Base-by-base conservation (phyloP, 2,329 filamentous ascomycete genomes). In the Sclerotinia spermophila region DNA sequence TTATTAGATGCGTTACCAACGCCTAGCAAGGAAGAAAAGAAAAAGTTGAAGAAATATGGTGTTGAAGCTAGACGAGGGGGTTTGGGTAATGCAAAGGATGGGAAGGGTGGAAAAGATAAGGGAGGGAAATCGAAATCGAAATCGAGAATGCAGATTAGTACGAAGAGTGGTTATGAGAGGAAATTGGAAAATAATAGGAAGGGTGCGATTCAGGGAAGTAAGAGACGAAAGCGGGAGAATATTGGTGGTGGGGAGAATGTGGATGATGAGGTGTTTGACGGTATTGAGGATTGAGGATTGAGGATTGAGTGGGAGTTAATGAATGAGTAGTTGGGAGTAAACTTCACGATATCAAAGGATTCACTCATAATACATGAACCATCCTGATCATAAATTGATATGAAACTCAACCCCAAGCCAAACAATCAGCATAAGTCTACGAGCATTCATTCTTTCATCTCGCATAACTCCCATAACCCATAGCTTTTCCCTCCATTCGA, bases 1-100 rank as follows among this genome's bases (percentile, higher is more conserved):
- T 83, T 99, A 67, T 84, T 98, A 7, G 92, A 97, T 79, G 90
- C 93, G 3, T 84, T 99, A 73, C 96, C 96, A 0, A 90, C 90
- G 73, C 88, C 96, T 30, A 90, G 84, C 76, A 98, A 97, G 85
- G 88, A 90, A 66, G 92, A 94, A 73, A 92, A 91, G 83, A 90
- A 95, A 84, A 89, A 89, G 79, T 81, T 99, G 74, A 96, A 93
- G 84, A 88, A 88, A 79, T 85, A 89, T 74, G 96, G 96, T 8
- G 91, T 97, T 15, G 91, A 94, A 80, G 90, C 88, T 4, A 85
- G 94, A 58, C 81, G 87, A 76, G 80, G 76, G 15, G 78, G 77
- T 4, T 78, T 80, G 60, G 77, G 78, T 11, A 78, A 48, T 68
- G 81, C 81, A 67, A 83, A 82, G 71, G 81, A 80, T 68, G 81